These are phyloP conservation scores for Fusarium pilosicola DNA, from an alignment of 2,329 filamentous ascomycete genomes.

Conservation along the genomic window DNA sequence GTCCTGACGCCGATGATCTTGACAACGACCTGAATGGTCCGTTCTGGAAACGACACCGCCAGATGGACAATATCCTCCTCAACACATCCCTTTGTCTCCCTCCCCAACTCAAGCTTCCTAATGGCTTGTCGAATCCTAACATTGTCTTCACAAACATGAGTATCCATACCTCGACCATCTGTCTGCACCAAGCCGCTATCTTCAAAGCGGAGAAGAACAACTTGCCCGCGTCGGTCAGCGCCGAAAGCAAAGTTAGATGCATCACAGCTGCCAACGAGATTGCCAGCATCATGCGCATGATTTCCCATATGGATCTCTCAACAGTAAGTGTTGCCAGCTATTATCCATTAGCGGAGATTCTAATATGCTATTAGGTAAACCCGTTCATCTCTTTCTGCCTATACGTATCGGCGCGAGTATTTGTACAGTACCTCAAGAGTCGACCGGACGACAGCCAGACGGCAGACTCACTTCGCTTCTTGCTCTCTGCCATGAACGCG, in stretches of 20 bases:
- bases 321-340: slow-evolving; percentile 65
- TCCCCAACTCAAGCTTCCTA: slow-evolving; percentile 79
- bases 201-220: slow-evolving; percentile 95
- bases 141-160: slow-evolving; percentile 96
- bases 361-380: slow-evolving; percentile 75
- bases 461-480: slow-evolving; percentile 85
- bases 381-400: slow-evolving; percentile 95
- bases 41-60: slow-evolving; percentile 94
- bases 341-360: not conserved
- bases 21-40: slow-evolving; percentile 90
- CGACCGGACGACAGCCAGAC: slow-evolving; percentile 85
- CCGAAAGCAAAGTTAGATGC: slow-evolving; percentile 92
- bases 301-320: slow-evolving; percentile 88
- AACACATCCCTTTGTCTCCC: slow-evolving; percentile 89
- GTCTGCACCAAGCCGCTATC: slow-evolving; percentile 97
- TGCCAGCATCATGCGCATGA: slow-evolving; percentile 93
- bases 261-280: slow-evolving; percentile 95
- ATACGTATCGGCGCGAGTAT: slow-evolving; percentile 94
- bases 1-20: slow-evolving; percentile 81
- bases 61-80: slow-evolving; percentile 88
- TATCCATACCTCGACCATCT: slow-evolving; percentile 95
- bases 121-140: slow-evolving; percentile 80
- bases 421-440: slow-evolving; percentile 96
- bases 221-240: slow-evolving; percentile 78
- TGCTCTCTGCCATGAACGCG: slow-evolving; percentile 89